Conservation (phyloP, 805 yeast genomes). For the Priceomyces carsonii region DNA sequence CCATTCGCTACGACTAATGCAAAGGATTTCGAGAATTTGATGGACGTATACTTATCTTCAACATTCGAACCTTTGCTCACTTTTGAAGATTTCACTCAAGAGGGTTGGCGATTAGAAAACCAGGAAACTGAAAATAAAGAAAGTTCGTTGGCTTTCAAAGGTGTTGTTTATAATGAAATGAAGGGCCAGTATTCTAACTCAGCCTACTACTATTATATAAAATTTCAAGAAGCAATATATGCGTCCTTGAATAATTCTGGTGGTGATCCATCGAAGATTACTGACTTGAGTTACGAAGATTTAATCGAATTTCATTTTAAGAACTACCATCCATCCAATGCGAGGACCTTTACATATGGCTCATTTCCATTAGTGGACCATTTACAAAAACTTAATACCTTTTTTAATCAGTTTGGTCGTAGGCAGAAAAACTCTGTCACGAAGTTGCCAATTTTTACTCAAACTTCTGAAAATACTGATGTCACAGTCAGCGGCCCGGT, state of each 20-base stretch:
- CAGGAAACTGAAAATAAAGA: conserved; percentile 53
- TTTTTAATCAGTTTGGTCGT: conserved; percentile 55
- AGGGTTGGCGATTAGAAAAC: conserved; percentile 96
- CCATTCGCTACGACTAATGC: conserved; percentile 94
- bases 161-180: conserved; percentile 98
- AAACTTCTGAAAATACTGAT: conserved; percentile 15
- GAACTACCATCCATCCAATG: conserved; percentile 88
- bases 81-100: conserved; percentile 84
- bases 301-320: conserved; percentile 71
- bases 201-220: conserved; percentile 79
- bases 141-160: conserved; percentile 76
- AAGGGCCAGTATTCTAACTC: conserved; percentile 94
- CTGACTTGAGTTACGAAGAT: conserved; percentile 72
- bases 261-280: conserved; percentile 85
- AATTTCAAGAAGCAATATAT: conserved; percentile 79
- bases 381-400: conserved; percentile 53
- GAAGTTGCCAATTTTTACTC: conserved; percentile 50
- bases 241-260: conserved; percentile 89
- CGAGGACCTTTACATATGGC: conserved; percentile 87
- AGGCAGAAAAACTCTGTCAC: conserved; percentile 31
- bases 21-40: conserved; percentile 77
- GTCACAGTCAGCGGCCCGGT: conserved; percentile 64
- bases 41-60: conserved; percentile 86
- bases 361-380: conserved; percentile 64
- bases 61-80: conserved; percentile 80